Evolutionary conservation across 1,284 basidiomycete genomes (phyloP), one percentile per base, ranked within the genome.

Genomic region (Ustanciosporium gigantosporum): DNA sequence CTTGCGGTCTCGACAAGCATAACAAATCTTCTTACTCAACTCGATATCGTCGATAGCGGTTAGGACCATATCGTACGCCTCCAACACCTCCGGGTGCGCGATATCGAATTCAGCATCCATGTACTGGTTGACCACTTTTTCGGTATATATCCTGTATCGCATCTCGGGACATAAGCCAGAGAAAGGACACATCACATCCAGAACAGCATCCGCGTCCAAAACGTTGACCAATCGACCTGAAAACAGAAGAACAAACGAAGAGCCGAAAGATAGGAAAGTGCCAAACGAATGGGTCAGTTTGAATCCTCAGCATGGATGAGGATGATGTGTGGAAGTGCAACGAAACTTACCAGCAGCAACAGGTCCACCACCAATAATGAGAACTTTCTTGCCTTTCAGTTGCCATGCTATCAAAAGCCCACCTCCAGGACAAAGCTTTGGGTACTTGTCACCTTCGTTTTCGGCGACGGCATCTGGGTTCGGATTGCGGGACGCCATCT

Each of bases 1-100:
- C 42, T 82, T 84, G 35, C 80, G 82, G 23, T 82, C 81, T 41
- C 91, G 82, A 71, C 88, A 88, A 64, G 88, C 82, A 13, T 83
- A 78, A 73, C 86, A 90, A 44, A 97, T 91, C 25, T 66, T 40
- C 80, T 80, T 84, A 31, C 87, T 90, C 43, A 86, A 82, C 0
- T 82, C 81, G 46, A 87, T 84, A 77, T 95, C 88, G 81, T 97
- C 92, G 40, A 97, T 87, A 13, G 94, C 94, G 2, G 91, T 94
- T 43, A 97, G 85, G 37, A 95, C 90, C 87, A 98, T 89, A 79
- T 92, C 89, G 56, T 55, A 65, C 19, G 41, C 37, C 19, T 48
- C 56, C 34, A 65, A 51, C 22, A 56, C 44, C 4, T 34, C 21
- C 19, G 47, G 44, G 9, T 46, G 23, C 3, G 41, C 17, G 13